Evolutionary conservation across 768 basidiomycete species (phyloP), one percentile per base, ranked within the genome.

Genomic region (Tulasnella calospora): DNA sequence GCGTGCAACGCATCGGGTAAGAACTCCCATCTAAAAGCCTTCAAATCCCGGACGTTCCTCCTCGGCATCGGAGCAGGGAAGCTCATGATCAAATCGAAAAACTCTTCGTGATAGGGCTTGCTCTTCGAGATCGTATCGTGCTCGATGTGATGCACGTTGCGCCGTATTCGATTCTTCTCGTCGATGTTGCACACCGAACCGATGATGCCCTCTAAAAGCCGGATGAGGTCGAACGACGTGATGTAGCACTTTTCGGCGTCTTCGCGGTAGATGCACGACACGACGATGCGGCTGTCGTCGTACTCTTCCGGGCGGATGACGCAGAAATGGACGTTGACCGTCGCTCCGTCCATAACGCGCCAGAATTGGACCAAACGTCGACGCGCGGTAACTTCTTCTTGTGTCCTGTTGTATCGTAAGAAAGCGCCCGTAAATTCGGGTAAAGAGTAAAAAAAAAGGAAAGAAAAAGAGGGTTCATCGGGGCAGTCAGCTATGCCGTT

Each of bases 1-100:
- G 86, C 86, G 81, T 85, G 84, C 78, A 87, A 78, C 12, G 86
- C 86, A 57, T 81, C 81, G 13, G 82, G 83, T 10, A 87, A 81
- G 44, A 85, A 83, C 76, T 85, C 85, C 87, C 87, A 87, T 12
- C 85, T 84, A 80, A 87, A 87, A 19, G 87, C 86, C 82, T 87
- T 87, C 82, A 99, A 88, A 82, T 98, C 95, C 87, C 99, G 98
- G 83, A 98, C 97, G 80, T 99, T 99, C 83, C 96, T 96, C 77
- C 97, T 88, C 3, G 97, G 97, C 83, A 94, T 96, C 10, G 97
- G 97, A 69, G 90, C 90, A 0, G 96, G 94, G 83, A 98, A 97
- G 74, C 93, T 91, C 97, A 99, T 98, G 86, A 99, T 96, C 81
- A 91, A 88, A 85, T 93, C 91, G 88, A 98, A 99, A 84, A 98